These are phyloP conservation scores for Turnera subulata DNA, from an alignment of 345 rosid genomes.

Conservation along the genomic window DNA sequence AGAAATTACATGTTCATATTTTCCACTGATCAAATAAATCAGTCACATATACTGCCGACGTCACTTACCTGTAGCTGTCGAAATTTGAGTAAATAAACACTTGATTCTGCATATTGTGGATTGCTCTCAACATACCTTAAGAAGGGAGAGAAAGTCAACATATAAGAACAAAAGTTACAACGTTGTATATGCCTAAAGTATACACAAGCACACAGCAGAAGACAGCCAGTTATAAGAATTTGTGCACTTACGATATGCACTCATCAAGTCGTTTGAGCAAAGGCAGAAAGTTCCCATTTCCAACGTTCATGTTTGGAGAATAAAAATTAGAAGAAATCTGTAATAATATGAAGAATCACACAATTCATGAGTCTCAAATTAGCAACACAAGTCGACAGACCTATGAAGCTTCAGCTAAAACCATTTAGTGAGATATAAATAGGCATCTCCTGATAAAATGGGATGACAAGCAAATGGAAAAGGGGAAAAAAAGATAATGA, in stretches of 20 bases:
- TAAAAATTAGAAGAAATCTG: slow-evolving; percentile 90
- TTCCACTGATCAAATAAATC: neutral
- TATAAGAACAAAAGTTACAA: neutral
- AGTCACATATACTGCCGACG: neutral
- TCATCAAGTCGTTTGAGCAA: slow-evolving; percentile 90
- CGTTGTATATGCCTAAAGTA: neutral
- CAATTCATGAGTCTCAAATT: neutral
- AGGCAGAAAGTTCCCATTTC: slow-evolving; percentile 72
- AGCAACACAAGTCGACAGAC: neutral
- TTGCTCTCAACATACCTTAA: slow-evolving; percentile 82
- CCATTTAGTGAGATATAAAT: neutral
- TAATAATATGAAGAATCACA: slow-evolving; percentile 16
- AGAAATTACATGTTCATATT: neutral
- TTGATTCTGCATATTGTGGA: slow-evolving; percentile 93
- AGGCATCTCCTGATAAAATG: neutral
- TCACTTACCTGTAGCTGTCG: slow-evolving; percentile 86
- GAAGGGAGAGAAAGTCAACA: slow-evolving; percentile 6
- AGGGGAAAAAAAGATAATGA: slow-evolving; percentile 6
- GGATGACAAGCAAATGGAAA: neutral
- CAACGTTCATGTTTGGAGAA: slow-evolving; percentile 77
- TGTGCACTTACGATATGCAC: slow-evolving; percentile 77
- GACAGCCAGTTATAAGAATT: neutral
- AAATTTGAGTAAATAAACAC: slow-evolving; percentile 90
- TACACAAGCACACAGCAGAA: neutral
- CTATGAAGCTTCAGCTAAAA: neutral